phyloP scores from a whole-genome alignment of 441 rosid species.

The Populus hybrid region DNA sequence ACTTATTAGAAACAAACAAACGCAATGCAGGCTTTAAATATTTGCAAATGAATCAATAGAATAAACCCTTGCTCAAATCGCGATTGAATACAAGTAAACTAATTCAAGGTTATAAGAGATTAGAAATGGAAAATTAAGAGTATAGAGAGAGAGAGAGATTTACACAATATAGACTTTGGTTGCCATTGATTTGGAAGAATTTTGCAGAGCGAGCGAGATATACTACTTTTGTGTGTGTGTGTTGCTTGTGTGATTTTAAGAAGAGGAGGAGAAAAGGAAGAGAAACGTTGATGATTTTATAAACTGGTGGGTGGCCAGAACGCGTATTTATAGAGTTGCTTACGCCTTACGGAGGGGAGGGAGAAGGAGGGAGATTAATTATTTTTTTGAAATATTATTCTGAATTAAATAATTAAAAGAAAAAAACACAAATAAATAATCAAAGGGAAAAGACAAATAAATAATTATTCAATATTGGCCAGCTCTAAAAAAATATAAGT shows the following conservation, averaged over 20 bases:
- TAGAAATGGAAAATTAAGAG: not conserved
- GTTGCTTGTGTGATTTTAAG: not conserved
- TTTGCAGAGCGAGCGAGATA: not conserved
- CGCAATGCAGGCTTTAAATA: no score
- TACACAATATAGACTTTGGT: constrained; percentile 81
- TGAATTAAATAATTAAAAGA: not conserved
- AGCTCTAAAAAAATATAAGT: not conserved
- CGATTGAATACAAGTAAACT: not conserved
- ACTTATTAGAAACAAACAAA: not conserved
- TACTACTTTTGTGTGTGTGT: not conserved
- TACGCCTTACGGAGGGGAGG: not conserved
- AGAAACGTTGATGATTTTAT: no score
- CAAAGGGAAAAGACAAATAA: not conserved
- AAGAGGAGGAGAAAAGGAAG: no score
- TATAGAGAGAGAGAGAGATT: constrained; percentile 12
- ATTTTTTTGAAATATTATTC: no score
- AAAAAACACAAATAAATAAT: no score
- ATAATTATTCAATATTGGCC: no score
- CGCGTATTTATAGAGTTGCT: no score
- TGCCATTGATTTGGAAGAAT: constrained; percentile 40
- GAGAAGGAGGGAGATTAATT: not conserved
- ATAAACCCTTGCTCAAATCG: not conserved
- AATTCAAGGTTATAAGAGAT: not conserved
- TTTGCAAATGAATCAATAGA: no score
- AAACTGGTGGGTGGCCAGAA: no score